Conservation (phyloP, 1,284 basidiomycete species). For the Chalciporus piperatoides region DNA sequence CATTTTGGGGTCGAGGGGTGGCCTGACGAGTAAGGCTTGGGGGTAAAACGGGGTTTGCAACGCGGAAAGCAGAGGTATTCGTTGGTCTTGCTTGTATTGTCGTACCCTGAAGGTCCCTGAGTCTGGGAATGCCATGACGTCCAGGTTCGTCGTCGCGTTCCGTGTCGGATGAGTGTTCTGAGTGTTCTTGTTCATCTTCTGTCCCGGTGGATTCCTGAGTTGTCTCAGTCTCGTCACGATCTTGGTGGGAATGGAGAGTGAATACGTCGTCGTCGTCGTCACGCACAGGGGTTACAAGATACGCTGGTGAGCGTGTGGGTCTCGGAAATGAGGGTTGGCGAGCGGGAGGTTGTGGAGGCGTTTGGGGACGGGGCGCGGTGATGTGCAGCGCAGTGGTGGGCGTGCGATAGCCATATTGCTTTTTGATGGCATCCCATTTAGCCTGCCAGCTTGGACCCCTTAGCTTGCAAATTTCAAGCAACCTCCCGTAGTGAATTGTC, state of each 20-base stretch:
- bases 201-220: slow-evolving; percentile 21
- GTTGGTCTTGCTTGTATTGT: slow-evolving; percentile 14
- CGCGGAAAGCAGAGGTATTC: slow-evolving; percentile 20
- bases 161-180: slow-evolving; percentile 21
- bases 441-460: slow-evolving; percentile 72
- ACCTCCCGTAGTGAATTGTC: slow-evolving; percentile 73
- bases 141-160: slow-evolving; percentile 22
- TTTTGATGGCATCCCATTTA: slow-evolving; percentile 70
- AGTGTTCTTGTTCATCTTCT: slow-evolving; percentile 11
- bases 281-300: slow-evolving; percentile 26
- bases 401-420: slow-evolving; percentile 43
- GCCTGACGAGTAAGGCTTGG: slow-evolving; percentile 24
- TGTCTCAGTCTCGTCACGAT: slow-evolving; percentile 32
- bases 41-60: slow-evolving; percentile 24
- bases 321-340: slow-evolving; percentile 15
- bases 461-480: slow-evolving; percentile 74
- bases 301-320: slow-evolving; percentile 19
- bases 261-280: slow-evolving; percentile 41
- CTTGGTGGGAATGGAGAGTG: slow-evolving; percentile 44
- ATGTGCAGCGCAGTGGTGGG: slow-evolving; percentile 12
- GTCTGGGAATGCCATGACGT: slow-evolving; percentile 5
- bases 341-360: slow-evolving; percentile 15
- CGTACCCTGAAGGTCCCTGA: slow-evolving; percentile 22
- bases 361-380: slow-evolving; percentile 11
- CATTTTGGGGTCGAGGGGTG: slow-evolving; percentile 29